Base-by-base conservation (phyloP, 106 monocot genomes). In the Acorus gramineus region DNA sequence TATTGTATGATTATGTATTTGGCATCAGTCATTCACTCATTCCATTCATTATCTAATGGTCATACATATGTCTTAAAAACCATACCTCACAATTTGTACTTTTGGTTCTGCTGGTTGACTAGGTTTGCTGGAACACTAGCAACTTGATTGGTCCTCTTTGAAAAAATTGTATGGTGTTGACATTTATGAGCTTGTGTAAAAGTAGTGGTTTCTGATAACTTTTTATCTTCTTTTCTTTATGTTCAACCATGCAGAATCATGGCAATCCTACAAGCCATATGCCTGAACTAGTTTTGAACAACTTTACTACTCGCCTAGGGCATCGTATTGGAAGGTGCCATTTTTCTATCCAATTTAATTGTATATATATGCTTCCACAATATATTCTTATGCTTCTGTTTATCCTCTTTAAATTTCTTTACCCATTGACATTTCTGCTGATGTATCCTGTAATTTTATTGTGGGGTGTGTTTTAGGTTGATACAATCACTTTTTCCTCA, bases 401-500 rank as follows among this genome's bases (percentile, higher is more conserved):
- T 47, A 43, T 8, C 13, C 55, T 60, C 7, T 7, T 48, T 11
- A 48, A 57, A 51, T 55, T 4, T 12, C 11, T 12, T 63, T 42
- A 14, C 6, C 46, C 3, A 11, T 1, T 5, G 4, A 42, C 56
- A n/a, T 50, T 71, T 11, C 10, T 50, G 4, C 57, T 44, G 6
- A 49, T 73, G 45, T 3, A 11, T 13, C 73, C 43, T 74, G 8
- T 48, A 11, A 54, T 64, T 47, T 11, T 42, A 9, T 58, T 73
- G 45, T 51, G 11, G 45, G 0, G 53, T 45, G 66, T 47, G 69
- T 8, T 53, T 61, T 63, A 96, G 96, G 77, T 73, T 96, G 80
- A 83, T 96, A 78, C 84, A 96, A 54, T 85, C 96, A 13, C 79
- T 96, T 54, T 96, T 96, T 63, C 96, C 85, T 55, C 87, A 91